Conservation (phyloP, 257 asterid genomes). For the Solanum chiquidenum region DNA sequence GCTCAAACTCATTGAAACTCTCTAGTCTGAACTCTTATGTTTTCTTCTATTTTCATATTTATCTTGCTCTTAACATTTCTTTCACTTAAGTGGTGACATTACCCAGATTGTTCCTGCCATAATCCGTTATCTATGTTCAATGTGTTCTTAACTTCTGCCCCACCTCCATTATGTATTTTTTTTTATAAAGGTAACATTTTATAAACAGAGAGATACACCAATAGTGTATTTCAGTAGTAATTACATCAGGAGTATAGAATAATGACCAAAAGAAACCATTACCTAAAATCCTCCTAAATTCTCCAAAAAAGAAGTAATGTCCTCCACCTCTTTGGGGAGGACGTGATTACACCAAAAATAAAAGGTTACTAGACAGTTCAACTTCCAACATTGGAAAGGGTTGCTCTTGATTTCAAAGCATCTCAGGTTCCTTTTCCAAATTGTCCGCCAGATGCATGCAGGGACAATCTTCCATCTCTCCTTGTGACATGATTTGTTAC, state of each 20-base stretch:
- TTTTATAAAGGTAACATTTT: neutral
- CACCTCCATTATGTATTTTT: neutral
- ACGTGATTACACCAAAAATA: neutral
- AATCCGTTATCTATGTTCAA: neutral
- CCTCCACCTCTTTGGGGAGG: neutral
- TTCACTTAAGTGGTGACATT: neutral
- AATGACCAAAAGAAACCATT: neutral
- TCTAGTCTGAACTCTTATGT: neutral
- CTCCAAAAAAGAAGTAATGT: neutral
- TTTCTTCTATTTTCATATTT: neutral
- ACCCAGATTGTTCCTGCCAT: neutral
- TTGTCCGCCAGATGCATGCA: neutral
- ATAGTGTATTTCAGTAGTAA: too few relatives aligned
- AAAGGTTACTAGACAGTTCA: neutral
- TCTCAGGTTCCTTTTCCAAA: neutral
- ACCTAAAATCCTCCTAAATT: neutral
- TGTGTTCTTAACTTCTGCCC: neutral
- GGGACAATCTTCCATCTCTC: neutral
- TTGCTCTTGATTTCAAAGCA: neutral
- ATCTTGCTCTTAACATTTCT: neutral
- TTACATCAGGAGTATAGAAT: too few relatives aligned
- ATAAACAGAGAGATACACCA: too few relatives aligned
- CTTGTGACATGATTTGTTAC: neutral
- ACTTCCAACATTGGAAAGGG: neutral
- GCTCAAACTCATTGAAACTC: neutral